Evolutionary conservation across 2,329 filamentous ascomycete species (phyloP).

Genomic region (Xylariaceae sp.): DNA sequence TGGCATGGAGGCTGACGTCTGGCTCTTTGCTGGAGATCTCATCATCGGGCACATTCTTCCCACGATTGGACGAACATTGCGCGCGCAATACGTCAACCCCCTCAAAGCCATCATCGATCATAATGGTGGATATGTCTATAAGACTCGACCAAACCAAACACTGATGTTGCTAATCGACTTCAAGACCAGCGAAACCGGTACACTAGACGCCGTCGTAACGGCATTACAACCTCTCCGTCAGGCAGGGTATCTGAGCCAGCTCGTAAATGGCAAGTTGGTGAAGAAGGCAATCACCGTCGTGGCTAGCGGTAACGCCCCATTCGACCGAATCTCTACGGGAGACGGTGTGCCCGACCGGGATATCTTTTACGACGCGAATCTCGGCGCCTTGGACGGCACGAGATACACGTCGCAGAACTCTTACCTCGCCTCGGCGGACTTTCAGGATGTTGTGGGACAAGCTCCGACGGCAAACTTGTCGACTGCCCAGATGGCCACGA

Average conservation of each 20-base stretch:
- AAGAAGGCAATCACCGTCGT: conserved; percentile 26
- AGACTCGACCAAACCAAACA: conserved; percentile 21
- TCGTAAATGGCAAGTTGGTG: conserved; percentile 22
- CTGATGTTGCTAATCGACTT: conserved; percentile 28
- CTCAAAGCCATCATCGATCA: conserved; percentile 26
- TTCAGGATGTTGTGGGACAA: conserved; percentile 22
- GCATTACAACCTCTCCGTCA: conserved; percentile 28
- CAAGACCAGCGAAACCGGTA: conserved; percentile 24
- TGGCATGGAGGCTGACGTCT: conserved; percentile 29
- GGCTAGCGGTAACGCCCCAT: conserved; percentile 27
- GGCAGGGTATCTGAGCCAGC: conserved; percentile 26
- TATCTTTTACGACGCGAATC: conserved; percentile 28
- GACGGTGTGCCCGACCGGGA: conserved; percentile 26
- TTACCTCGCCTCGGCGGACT: conserved; percentile 29
- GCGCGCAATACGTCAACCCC: conserved; percentile 27
- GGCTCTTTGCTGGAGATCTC: conserved; percentile 21
- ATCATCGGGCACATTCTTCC: conserved; percentile 26
- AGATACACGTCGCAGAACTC: conserved; percentile 25
- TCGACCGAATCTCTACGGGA: conserved; percentile 24
- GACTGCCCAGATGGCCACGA: conserved; percentile 8
- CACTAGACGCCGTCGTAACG: conserved; percentile 26
- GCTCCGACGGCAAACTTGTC: conserved; percentile 19
- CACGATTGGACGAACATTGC: conserved; percentile 23
- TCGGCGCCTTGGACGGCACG: conserved; percentile 18
- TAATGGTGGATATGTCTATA: conserved; percentile 26